These are phyloP conservation scores for Kodamaea kakaduensis DNA, from an alignment of 805 yeast genomes.

Conservation along the genomic window DNA sequence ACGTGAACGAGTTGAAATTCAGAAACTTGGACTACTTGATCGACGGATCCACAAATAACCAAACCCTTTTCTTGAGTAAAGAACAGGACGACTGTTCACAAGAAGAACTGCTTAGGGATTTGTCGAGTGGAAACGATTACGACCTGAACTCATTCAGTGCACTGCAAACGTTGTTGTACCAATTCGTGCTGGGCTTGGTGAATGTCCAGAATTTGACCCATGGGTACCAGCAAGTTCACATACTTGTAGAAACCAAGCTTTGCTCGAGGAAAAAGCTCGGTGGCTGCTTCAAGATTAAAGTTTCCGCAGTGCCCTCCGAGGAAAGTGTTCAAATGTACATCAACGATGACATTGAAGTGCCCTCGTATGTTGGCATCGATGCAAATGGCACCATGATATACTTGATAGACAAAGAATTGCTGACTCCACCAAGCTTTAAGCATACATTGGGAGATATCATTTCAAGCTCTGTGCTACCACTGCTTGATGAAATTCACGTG, in stretches of 20 bases:
- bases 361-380: slow-evolving; percentile 35
- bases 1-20: slow-evolving; percentile 67
- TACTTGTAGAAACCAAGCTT: slow-evolving; percentile 47
- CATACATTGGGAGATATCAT: slow-evolving; percentile 53
- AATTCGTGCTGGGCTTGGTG: slow-evolving; percentile 50
- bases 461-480: slow-evolving; percentile 25
- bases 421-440: slow-evolving; percentile 61
- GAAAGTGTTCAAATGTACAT: slow-evolving; percentile 25
- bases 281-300: slow-evolving; percentile 45
- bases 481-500: slow-evolving; percentile 27
- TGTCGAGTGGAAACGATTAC: not conserved
- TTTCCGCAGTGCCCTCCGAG: slow-evolving; percentile 21
- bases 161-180: slow-evolving; percentile 50
- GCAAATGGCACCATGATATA: slow-evolving; percentile 69
- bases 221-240: slow-evolving; percentile 15
- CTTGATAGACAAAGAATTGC: slow-evolving; percentile 54
- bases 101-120: slow-evolving; percentile 14
- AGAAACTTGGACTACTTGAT: slow-evolving; percentile 55
- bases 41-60: slow-evolving; percentile 46
- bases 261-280: slow-evolving; percentile 60
- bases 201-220: slow-evolving; percentile 18
- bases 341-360: slow-evolving; percentile 54
- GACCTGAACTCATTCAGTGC: slow-evolving; percentile 23
- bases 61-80: slow-evolving; percentile 57
- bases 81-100: slow-evolving; percentile 33